These are phyloP conservation scores for Jackrogersella multiformis DNA, from an alignment of 495 filamentous ascomycete genomes.

Conservation along the genomic window DNA sequence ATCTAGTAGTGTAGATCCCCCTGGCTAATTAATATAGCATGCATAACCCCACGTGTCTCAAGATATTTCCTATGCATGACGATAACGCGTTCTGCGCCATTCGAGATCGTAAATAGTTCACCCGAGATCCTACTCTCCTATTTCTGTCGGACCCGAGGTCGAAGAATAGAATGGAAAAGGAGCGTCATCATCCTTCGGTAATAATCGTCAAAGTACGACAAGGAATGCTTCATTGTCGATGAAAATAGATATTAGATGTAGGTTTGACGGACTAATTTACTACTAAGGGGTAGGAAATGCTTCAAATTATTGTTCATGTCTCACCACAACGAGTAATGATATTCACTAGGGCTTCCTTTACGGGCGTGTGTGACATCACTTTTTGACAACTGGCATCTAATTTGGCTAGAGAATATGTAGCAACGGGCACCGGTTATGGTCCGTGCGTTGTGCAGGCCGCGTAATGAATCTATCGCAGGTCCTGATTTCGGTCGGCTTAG, in stretches of 20 bases:
- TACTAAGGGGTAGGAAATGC: not conserved
- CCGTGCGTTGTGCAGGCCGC: not conserved
- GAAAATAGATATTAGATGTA: not conserved
- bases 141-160: not conserved
- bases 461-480: not conserved
- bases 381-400: not conserved
- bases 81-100: slow-evolving; percentile 12
- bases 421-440: not conserved
- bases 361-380: slow-evolving; percentile 1
- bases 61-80: slow-evolving; percentile 15
- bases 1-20: too few species aligned
- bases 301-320: slow-evolving; percentile 20
- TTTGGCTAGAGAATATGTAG: not conserved
- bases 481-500: not conserved
- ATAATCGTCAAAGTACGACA: not conserved
- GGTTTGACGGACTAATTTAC: slow-evolving; percentile 7
- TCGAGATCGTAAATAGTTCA: not conserved
- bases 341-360: slow-evolving; percentile 7
- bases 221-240: not conserved
- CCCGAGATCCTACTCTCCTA: slow-evolving; percentile 1
- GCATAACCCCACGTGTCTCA: slow-evolving; percentile 28
- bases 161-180: not conserved
- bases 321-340: slow-evolving; percentile 28
- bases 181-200: not conserved
- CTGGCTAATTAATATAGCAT: slow-evolving; percentile 21